Evolutionary conservation across 75 land plant species (phyloP), one percentile per base, ranked within the genome.

Genomic region (Cupressus sempervirens): DNA sequence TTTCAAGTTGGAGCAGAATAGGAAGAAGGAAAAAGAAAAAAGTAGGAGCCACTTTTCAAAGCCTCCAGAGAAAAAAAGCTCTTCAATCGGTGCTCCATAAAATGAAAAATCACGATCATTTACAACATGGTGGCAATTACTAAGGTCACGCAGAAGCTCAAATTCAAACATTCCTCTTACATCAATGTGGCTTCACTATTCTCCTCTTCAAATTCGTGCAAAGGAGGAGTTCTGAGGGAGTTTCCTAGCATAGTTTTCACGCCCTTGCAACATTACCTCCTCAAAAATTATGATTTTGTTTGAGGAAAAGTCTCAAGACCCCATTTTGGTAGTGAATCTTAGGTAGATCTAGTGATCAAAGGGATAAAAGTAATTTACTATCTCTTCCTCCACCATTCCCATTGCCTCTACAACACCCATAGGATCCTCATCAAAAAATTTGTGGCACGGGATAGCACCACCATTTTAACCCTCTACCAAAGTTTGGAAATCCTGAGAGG

Each of bases 1-100:
- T 79, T 97, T 77, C 91, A 92, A 29, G 92, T 95, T 9, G 89
- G 93, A 18, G 87, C 91, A 26, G 94, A 92, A 73, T 94, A 95
- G 95, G 87, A 88, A 41, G 89, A 87, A 35, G 90, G 89, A 11
- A 95, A 92, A 85, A 86, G n/a, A n/a, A n/a, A n/a, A n/a, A n/a
- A n/a, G n/a, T n/a, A n/a, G n/a, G n/a, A n/a, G n/a, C n/a, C n/a
- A n/a, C n/a, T n/a, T n/a, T n/a, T n/a, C n/a, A n/a, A n/a, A n/a
- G n/a, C n/a, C n/a, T n/a, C n/a, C n/a, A n/a, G n/a, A n/a, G n/a
- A n/a, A n/a, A n/a, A n/a, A n/a, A n/a, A n/a, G n/a, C n/a, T n/a
- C n/a, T n/a, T n/a, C n/a, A n/a, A n/a, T n/a, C n/a, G n/a, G n/a
- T n/a, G n/a, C n/a, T n/a, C n/a, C n/a, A n/a, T n/a, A n/a, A n/a